Evolutionary conservation across 192 early-diverging fungal genomes (phyloP), one percentile per base, ranked within the genome.

Genomic region (Oehlia diaphana): DNA sequence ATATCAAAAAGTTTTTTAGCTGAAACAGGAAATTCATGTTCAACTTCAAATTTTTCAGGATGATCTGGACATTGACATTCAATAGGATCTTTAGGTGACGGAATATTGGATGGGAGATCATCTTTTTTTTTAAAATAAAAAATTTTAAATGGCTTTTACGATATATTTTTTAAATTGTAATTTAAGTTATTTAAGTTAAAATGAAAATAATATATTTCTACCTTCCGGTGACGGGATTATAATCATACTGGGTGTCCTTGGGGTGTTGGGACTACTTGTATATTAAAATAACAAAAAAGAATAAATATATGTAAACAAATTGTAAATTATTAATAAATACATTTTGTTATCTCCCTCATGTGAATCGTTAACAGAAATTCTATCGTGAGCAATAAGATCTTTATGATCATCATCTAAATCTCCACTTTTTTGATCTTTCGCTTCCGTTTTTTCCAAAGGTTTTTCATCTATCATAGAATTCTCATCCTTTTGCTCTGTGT

Each of bases 1-100:
- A 91, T 67, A 0, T 90, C 89, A 78, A 86, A 92, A n/a, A 88
- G 33, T 50, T 79, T 83, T 76, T 91, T 93, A 23, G 92, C 93
- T 3, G 90, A 86, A 21, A 90, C 37, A 1, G 82, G 72, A 10
- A 92, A 74, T 28, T 88, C 86, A 35, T 87, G 74, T 31, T 92
- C 89, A n/a, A 75, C 58, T 50, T 92, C 91, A 33, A 85, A 71
- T 68, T 89, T 87, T 63, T 94, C 93, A 35, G 90, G 77, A 83
- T 94, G 93, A 50, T 93, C 92, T 28, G 83, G 73, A 80, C 93
- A 94, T 13, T 86, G 86, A 70, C 93, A 94, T 26, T 63, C 31
- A 3, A 89, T 81, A 33, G 89, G 89, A 1, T 74, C 83, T 12
- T 82, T 67, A 2, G 93, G 93, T 21, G 62, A 65, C 9, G 84